A percentile compares a stretch with the other conserved stretches of the same genome.
phyloP scores from a whole-genome alignment of 768 basidiomycete species.

The Rhodosporidiobolus sp. region DNA sequence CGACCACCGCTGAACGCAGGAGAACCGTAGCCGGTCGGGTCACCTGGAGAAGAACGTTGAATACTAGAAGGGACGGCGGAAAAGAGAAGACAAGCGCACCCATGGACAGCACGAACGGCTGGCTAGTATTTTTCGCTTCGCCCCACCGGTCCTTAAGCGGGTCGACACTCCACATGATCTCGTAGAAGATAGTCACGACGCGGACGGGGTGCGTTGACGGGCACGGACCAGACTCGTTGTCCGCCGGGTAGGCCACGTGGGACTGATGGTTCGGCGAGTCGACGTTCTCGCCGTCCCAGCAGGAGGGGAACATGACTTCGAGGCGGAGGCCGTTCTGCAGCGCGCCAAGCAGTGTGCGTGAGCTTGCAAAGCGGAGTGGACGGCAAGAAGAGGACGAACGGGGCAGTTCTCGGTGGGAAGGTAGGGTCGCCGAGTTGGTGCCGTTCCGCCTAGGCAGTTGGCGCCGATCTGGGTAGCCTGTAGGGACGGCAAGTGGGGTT shows the following conservation, averaged over 20 bases:
- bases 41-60: neutral
- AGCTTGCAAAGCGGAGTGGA: neutral
- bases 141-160: constrained; percentile 27
- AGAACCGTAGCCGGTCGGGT: constrained; percentile 32
- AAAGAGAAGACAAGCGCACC: neutral
- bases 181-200: constrained; percentile 35
- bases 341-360: neutral
- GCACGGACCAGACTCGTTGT: constrained; percentile 15
- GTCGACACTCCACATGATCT: constrained; percentile 29
- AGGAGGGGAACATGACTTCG: constrained; percentile 37
- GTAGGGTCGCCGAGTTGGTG: neutral
- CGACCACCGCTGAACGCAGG: constrained; percentile 31
- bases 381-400: neutral
- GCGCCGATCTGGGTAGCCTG: constrained; percentile 7
- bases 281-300: constrained; percentile 21
- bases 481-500: neutral
- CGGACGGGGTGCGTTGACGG: constrained; percentile 24
- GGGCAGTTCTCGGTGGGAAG: constrained; percentile 15
- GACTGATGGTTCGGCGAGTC: constrained; percentile 17
- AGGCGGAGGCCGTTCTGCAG: constrained; percentile 27
- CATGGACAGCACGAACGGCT: constrained; percentile 28
- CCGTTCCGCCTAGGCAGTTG: constrained; percentile 15
- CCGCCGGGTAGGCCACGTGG: constrained; percentile 21
- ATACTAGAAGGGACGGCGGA: neutral
- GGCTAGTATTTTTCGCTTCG: constrained; percentile 11